These are phyloP conservation scores for Cryptosporidium sp. DNA, from an alignment of 169 alveolate genomes.

Conservation along the genomic window DNA sequence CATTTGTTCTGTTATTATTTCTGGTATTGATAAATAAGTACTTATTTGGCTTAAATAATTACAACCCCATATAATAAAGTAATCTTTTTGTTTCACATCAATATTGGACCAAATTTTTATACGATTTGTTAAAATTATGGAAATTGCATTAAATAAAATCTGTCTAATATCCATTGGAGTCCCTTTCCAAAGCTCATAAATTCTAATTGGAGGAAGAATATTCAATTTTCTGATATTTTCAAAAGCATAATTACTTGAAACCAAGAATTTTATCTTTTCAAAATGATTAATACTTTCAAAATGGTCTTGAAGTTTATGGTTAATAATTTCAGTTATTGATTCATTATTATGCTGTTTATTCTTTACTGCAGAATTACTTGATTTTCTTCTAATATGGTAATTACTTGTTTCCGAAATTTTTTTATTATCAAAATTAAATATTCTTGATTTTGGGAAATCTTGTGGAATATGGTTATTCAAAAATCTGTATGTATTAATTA, in stretches of 20 bases:
- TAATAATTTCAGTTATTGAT: constrained; percentile 18
- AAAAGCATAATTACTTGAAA: constrained; percentile 38
- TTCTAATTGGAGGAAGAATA: constrained; percentile 57
- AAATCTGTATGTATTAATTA: not conserved
- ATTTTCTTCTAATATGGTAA: not conserved
- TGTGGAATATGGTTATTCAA: not conserved
- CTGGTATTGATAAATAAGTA: constrained; percentile 38
- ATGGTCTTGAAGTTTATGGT: constrained; percentile 5
- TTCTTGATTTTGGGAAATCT: not conserved
- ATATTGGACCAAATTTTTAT: constrained; percentile 37
- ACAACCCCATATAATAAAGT: constrained; percentile 58
- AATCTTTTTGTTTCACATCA: constrained; percentile 11
- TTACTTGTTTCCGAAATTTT: not conserved
- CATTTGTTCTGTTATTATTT: constrained; percentile 1
- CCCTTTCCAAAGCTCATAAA: constrained; percentile 66
- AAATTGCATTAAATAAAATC: constrained; percentile 21
- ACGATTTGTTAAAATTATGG: constrained; percentile 11
- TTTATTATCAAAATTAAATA: not conserved
- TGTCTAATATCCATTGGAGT: constrained; percentile 33
- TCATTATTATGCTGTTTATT: not conserved
- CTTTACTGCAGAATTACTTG: not conserved
- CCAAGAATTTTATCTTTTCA: constrained; percentile 21
- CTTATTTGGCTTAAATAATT: constrained; percentile 40
- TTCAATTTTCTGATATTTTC: constrained; percentile 39
- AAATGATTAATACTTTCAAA: constrained; percentile 14